Conservation (phyloP, 768 basidiomycete genomes). For the Pulveroboletus sp. region DNA sequence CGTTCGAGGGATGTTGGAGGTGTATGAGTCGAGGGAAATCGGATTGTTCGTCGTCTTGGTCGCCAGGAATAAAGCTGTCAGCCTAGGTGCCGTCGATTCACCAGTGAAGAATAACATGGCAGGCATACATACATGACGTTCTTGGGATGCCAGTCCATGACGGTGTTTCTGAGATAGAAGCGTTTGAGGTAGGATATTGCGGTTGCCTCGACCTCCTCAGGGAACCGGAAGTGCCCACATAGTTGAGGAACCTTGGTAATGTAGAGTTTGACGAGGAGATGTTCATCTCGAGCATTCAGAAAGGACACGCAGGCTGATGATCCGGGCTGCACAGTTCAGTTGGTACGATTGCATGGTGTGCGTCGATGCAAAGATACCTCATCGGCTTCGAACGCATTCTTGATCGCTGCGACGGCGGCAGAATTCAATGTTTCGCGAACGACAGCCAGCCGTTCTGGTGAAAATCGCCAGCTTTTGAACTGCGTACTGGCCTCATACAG, state of each 20-base stretch:
- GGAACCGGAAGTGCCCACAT: constrained; percentile 80
- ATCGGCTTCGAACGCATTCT: constrained; percentile 70
- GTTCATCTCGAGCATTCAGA: constrained; percentile 73
- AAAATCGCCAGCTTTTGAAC: constrained; percentile 86
- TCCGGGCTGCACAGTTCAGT: constrained; percentile 49
- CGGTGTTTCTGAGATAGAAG: constrained; percentile 96
- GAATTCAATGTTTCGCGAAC: constrained; percentile 67
- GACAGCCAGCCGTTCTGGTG: constrained; percentile 53
- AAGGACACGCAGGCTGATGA: constrained; percentile 72
- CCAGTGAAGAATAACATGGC: not conserved
- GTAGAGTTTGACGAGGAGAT: constrained; percentile 84
- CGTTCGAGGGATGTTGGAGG: constrained; percentile 77
- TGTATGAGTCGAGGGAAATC: constrained; percentile 83
- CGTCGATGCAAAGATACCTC: constrained; percentile 45
- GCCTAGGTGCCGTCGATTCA: constrained; percentile 44
- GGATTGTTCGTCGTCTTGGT: constrained; percentile 97
- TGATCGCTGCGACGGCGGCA: constrained; percentile 73
- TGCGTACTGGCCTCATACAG: constrained; percentile 79
- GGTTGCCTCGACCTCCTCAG: constrained; percentile 91
- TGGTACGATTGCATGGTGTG: not conserved
- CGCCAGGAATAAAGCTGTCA: constrained; percentile 91
- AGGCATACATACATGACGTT: constrained; percentile 81
- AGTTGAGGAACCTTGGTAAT: constrained; percentile 79
- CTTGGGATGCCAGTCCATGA: constrained; percentile 99
- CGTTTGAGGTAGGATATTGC: constrained; percentile 90